Conservation (phyloP, 768 basidiomycete species). For the Calocera viscosa region DNA sequence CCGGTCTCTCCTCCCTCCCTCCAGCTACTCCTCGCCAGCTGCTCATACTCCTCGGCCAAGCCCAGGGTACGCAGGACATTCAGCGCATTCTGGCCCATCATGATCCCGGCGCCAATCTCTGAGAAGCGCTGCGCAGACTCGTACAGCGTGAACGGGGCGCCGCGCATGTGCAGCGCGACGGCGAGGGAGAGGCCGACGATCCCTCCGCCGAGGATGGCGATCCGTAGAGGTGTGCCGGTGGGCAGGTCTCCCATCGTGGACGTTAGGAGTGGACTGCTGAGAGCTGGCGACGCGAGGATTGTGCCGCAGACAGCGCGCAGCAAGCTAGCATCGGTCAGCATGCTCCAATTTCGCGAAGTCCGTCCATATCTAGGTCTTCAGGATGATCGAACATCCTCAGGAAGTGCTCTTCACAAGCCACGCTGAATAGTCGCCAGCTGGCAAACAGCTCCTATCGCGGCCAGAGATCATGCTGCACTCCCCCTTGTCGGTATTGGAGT, state of each 20-base stretch:
- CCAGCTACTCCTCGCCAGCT: background rate
- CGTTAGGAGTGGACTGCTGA: no score
- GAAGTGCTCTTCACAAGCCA: no score
- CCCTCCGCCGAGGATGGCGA: constrained; percentile 4
- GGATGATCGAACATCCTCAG: no score
- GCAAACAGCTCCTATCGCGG: no score
- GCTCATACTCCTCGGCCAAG: background rate
- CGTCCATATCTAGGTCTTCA: no score
- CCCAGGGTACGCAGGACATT: background rate
- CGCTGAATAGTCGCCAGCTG: no score
- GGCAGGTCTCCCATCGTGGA: background rate
- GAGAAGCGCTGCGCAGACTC: background rate
- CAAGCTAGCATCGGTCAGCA: no score
- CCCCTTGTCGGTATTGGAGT: no score
- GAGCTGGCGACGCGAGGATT: no score
- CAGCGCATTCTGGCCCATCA: background rate
- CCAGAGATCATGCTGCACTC: no score
- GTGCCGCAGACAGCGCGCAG: no score
- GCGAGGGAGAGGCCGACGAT: background rate
- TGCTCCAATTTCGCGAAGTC: no score
- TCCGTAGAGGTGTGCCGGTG: background rate
- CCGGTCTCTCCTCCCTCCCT: background rate
- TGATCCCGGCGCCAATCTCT: background rate
- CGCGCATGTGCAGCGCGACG: background rate
- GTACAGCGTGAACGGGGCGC: background rate